Evolutionary conservation across 1,139 yeast genomes (phyloP).

Genomic region (Debaryomyces sp.): DNA sequence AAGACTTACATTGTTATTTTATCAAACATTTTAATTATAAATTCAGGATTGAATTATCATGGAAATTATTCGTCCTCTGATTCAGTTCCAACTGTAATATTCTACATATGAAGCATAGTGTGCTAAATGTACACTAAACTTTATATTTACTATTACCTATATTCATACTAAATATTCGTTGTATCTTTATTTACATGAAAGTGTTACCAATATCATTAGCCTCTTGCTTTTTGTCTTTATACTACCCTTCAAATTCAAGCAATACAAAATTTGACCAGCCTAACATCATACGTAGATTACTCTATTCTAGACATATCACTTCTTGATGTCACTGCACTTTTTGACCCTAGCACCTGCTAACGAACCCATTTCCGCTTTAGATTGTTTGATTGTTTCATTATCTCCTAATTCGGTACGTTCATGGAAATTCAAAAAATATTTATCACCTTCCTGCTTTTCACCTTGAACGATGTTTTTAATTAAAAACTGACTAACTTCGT

Average conservation of each 20-base stretch:
- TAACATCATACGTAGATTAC: background rate
- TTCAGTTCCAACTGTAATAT: background rate
- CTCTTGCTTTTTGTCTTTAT: background rate
- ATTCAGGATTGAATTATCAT: background rate
- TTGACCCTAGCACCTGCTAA: conserved; percentile 43
- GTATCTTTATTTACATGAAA: conserved; percentile 1
- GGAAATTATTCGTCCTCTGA: background rate
- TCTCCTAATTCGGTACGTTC: conserved; percentile 87
- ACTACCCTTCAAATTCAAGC: background rate
- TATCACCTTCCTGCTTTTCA: conserved; percentile 47
- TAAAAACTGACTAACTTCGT: conserved; percentile 71
- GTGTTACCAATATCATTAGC: background rate
- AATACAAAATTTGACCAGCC: background rate
- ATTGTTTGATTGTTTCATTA: conserved; percentile 58
- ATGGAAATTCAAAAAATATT: conserved; percentile 68
- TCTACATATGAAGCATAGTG: background rate
- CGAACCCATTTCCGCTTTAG: conserved; percentile 39
- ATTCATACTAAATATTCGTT: background rate
- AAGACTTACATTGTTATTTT: background rate
- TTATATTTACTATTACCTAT: background rate
- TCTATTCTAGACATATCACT: background rate
- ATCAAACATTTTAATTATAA: background rate
- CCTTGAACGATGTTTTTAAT: conserved; percentile 86
- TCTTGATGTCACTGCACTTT: conserved; percentile 20
- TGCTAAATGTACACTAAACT: background rate